These are phyloP conservation scores for Biscutella laevigata DNA, from an alignment of 441 rosid genomes.

Conservation along the genomic window DNA sequence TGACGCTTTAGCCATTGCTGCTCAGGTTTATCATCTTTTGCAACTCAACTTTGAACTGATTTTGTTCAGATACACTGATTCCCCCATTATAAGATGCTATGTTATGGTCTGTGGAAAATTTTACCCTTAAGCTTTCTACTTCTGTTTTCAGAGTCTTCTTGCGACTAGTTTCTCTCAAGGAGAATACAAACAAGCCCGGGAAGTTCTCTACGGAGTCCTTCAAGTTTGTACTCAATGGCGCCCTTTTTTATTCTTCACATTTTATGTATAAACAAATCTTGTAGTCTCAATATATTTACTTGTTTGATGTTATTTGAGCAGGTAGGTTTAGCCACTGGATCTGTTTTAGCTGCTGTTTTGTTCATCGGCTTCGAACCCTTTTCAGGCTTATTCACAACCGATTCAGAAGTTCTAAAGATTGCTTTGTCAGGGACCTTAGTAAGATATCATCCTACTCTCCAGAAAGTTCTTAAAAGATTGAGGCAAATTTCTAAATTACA, in stretches of 20 bases:
- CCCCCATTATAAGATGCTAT: not conserved
- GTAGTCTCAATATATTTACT: too few species aligned
- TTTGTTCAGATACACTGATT: too few species aligned
- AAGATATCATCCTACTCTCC: slow-evolving; percentile 22
- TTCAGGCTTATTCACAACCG: slow-evolving; percentile 61
- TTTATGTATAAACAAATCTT: too few species aligned
- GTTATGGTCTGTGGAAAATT: not conserved
- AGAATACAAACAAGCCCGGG: slow-evolving; percentile 58
- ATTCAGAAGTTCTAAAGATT: slow-evolving; percentile 70
- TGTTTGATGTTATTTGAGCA: too few species aligned
- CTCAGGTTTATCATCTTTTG: slow-evolving; percentile 49
- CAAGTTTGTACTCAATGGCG: slow-evolving; percentile 36
- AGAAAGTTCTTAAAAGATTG: not conserved
- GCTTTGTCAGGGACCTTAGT: slow-evolving; percentile 69
- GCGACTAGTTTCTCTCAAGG: slow-evolving; percentile 65
- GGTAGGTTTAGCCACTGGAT: slow-evolving; percentile 73
- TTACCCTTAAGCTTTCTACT: not conserved
- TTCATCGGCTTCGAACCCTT: slow-evolving; percentile 66
- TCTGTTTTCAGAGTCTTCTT: slow-evolving; percentile 62
- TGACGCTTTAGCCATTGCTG: slow-evolving; percentile 94
- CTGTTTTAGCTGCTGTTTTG: slow-evolving; percentile 57
- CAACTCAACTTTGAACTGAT: not conserved
- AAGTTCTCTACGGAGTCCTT: slow-evolving; percentile 52
- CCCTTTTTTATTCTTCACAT: not conserved
- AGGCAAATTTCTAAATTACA: slow-evolving; percentile 1